Evolutionary conservation across 108 stramenopile genomes (phyloP), one percentile per base, ranked within the genome.

Genomic region (Skeletonema menzelii): DNA sequence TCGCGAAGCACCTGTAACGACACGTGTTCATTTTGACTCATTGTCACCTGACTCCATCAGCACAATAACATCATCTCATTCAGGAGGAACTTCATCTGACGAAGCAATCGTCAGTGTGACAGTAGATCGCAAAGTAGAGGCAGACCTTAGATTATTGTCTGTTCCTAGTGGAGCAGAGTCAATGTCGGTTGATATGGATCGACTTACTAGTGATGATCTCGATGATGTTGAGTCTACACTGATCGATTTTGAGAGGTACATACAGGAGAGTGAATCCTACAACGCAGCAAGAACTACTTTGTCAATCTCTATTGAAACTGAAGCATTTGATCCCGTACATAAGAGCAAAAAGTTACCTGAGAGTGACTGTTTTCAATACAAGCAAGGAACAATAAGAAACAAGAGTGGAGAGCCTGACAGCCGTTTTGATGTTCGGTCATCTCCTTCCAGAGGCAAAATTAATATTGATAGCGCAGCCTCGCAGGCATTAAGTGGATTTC

Each of bases 381-480:
- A 86, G 7, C 82, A 87, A 42, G 91, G 91, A 1, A 82, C 76
- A 65, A 60, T 92, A 27, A 87, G 86, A 59, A 95, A 95, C 76
- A 86, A 86, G 30, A 92, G 88, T 46, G 71, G 61, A n/a, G 95
- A 95, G 67, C 95, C 91, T 8, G 92, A 96, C 73, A 92, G 91
- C 76, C 85, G 95, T 27, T 96, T 92, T 63, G 95, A 96, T 67
- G 63, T 70, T 35, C 76, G 72, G 35, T 69, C 76, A 32, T 32
- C 34, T 26, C 67, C 46, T 13, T 53, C 49, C 49, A 38, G 80
- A 44, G 95, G 95, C 2, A 95, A 95, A 70, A 92, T 95, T 20
- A 88, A 88, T n/a, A 70, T 91, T 24, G 86, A 87, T 8, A 84
- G 87, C 31, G 95, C 95, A 12, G 82, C 84, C 12, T 72, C 75